Evolutionary conservation across 768 basidiomycete genomes (phyloP).

Genomic region (Auricularia sp.): DNA sequence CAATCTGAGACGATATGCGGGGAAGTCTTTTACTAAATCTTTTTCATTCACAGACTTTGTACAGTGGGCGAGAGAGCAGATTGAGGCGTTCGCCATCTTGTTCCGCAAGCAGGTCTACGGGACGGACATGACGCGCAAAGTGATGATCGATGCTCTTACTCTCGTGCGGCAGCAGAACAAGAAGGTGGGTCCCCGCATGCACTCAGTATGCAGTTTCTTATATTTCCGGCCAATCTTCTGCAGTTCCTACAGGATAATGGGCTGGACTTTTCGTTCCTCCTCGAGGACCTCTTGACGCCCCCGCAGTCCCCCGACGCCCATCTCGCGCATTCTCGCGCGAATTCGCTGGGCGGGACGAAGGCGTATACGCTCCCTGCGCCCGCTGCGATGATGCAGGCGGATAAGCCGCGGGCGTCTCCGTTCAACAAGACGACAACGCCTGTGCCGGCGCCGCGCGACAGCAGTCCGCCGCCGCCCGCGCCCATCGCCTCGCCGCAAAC

Average conservation of each 20-base stretch:
- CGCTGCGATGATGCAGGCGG: neutral
- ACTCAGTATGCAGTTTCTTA: too few relatives aligned
- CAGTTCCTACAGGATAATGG: conserved; percentile 88
- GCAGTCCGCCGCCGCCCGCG: neutral
- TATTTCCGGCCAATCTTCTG: neutral
- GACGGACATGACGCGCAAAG: conserved; percentile 58
- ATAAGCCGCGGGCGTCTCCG: neutral
- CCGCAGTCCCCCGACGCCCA: neutral
- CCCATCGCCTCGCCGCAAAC: neutral
- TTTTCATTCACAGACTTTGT: conserved; percentile 59
- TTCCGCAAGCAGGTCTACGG: conserved; percentile 90
- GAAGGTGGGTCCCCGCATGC: too few relatives aligned
- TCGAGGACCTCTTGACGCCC: conserved; percentile 52
- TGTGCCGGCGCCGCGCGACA: neutral
- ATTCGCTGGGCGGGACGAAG: neutral
- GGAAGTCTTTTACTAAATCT: conserved; percentile 6
- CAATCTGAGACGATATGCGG: too few relatives aligned
- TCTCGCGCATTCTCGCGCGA: neutral
- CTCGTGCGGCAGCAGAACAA: conserved; percentile 74
- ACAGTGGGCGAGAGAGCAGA: conserved; percentile 83
- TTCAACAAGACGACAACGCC: neutral
- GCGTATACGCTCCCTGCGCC: neutral
- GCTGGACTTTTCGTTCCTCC: conserved; percentile 86
- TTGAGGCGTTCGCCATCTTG: conserved; percentile 72
- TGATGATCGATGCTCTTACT: conserved; percentile 67